phyloP scores from a whole-genome alignment of 2,329 filamentous ascomycete species.

The Mycosphaerella sp. region DNA sequence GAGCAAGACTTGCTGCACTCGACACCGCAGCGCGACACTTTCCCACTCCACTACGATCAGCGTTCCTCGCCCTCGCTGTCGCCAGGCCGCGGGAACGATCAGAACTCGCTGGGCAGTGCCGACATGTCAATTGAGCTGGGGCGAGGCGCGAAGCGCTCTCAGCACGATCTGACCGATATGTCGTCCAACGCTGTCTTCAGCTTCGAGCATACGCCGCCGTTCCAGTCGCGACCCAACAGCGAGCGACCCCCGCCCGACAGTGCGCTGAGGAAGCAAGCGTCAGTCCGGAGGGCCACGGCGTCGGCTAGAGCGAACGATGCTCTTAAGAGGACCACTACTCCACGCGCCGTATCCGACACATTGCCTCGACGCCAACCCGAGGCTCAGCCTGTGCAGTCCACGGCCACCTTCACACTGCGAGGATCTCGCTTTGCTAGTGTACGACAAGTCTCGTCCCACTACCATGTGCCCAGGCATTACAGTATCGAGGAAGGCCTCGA shows the following conservation, averaged over 20 bases:
- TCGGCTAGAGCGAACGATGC: conserved; percentile 32
- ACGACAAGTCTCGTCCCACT: conserved; percentile 21
- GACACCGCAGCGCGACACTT: conserved; percentile 19
- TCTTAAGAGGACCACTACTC: conserved; percentile 24
- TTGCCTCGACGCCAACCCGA: conserved; percentile 49
- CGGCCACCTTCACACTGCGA: conserved; percentile 39
- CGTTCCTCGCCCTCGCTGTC: conserved; percentile 8
- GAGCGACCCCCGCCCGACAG: conserved; percentile 32
- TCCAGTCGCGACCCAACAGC: conserved; percentile 24
- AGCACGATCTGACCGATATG: conserved; percentile 41
- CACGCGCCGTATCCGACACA: conserved; percentile 50
- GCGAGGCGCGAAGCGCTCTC: conserved; percentile 42
- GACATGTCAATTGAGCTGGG: conserved; percentile 53
- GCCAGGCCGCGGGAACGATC: conserved; percentile 13
- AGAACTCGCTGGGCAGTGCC: conserved; percentile 34
- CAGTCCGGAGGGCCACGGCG: conserved; percentile 42
- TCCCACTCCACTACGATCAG: conserved; percentile 23
- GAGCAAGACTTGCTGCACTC: conserved; percentile 20
- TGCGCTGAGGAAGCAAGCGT: conserved; percentile 42
- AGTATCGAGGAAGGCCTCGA: conserved; percentile 17
- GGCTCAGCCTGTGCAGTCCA: conserved; percentile 45
- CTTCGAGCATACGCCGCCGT: conserved; percentile 43
- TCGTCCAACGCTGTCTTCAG: conserved; percentile 48
- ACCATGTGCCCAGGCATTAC: conserved; percentile 20
- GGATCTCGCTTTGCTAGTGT: conserved; percentile 50